Base-by-base conservation (phyloP, 2,329 filamentous ascomycete species). In the Ramularia collo-cygni region DNA sequence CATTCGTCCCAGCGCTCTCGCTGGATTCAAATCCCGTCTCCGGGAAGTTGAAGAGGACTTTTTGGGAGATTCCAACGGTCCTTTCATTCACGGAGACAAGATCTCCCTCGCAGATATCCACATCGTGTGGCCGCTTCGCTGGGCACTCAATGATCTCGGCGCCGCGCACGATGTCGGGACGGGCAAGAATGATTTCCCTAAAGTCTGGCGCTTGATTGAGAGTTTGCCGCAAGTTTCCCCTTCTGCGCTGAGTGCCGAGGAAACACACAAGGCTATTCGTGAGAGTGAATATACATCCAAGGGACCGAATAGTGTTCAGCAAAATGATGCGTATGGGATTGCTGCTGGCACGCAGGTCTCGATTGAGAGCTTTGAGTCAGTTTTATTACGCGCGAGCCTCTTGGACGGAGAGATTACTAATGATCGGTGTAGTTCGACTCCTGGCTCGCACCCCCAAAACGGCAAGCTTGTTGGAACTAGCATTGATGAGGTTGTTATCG, bases 331-430 rank as follows among this genome's bases (percentile, higher is more conserved):
- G 9, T 37, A 48, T 28, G 52, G 46, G 1, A 32, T 57, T 18
- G 28, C 33, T 21, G 43, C 35, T 9, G 55, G 55, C 2, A 50
- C 46, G 8, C 28, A 28, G 24, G 52, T 57, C 8, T 51, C 38
- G 3, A 42, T 58, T 24, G 55, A 58, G 49, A 54, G 47, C 32
- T 46, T 51, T 28, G 55, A 58, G 55, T 57, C 35, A 48, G 55
- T 53, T 26, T 19, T 18, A n/a, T 7, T 1, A 12, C 21, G 10
- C 24, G 18, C 6, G 10, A 21, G 24, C 26, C 12, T 9, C 16
- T 31, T 16, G 15, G 28, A 9, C n/a, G 10, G 28, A 29, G 14
- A 12, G 13, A 32, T n/a, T n/a, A 28, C 49, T 47, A 18, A 46
- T 18, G 13, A 18, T 13, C 21, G 4, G n/a, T 31, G 15, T 14